phyloP scores from a whole-genome alignment of 495 filamentous ascomycete species.

The Paragyromitra xinjiangensis region DNA sequence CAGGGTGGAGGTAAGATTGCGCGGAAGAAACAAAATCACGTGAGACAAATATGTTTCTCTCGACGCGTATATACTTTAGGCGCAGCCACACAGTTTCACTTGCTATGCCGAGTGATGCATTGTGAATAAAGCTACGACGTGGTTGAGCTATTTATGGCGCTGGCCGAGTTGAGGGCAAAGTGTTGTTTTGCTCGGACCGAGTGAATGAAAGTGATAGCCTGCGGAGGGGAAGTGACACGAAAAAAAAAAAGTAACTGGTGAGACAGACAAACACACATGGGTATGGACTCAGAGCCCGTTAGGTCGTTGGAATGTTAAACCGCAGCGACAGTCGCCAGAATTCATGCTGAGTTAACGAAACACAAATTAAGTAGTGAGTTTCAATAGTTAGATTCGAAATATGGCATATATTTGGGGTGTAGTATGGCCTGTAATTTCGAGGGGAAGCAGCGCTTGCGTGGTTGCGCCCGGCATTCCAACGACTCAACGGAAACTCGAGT shows the following conservation, averaged over 20 bases:
- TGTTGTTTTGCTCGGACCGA: neutral
- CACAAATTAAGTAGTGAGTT: neutral
- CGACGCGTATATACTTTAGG: neutral
- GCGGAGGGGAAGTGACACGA: neutral
- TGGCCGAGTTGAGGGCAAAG: neutral
- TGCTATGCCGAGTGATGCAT: slow-evolving; percentile 4
- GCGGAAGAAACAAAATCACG: neutral
- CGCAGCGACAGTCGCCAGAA: neutral
- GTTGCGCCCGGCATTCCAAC: neutral
- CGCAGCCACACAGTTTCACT: neutral
- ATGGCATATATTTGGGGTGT: neutral
- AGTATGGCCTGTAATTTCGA: neutral
- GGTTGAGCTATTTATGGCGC: neutral
- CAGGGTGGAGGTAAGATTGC: neutral
- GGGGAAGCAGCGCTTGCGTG: neutral
- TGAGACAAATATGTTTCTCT: neutral
- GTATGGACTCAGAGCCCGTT: neutral
- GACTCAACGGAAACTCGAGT: neutral
- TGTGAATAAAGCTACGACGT: neutral
- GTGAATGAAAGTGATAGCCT: neutral
- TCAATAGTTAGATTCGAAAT: neutral
- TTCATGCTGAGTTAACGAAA: neutral
- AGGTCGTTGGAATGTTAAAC: neutral
- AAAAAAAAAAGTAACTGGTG: neutral
- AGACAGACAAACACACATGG: neutral